Evolutionary conservation across 768 basidiomycete species (phyloP), one percentile per base, ranked within the genome.

Genomic region (Lentinula lateritia): DNA sequence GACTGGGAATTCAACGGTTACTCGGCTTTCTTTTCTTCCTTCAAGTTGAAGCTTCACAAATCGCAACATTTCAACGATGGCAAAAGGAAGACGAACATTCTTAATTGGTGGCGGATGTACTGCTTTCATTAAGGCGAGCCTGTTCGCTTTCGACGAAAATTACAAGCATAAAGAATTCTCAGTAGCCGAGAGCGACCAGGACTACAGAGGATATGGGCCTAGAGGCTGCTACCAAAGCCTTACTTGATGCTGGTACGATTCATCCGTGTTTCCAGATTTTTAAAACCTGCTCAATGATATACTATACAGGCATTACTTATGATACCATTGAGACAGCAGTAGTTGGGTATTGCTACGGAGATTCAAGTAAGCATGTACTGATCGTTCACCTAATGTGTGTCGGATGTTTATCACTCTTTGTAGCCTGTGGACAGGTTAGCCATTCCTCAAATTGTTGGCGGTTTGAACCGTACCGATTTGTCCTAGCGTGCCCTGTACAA

Each of bases 191-290:
- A 66, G 86, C 81, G 15, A 74, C 73, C 57, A 81, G 89, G 70
- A 77, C 81, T 5, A 89, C 89, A 0, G 88, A 91, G 63, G 89
- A 93, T 66, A 92, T 94, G 88, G 92, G 91, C 5, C 76, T 93
- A 46, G 93, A 94, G 71, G 93, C 93, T 1, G 83, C 89, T 0
- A 92, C 90, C 1, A 94, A 95, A 67, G 92, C 93, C 0, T 78
- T 94, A 23, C 82, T 94, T 15, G 93, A 95, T 66, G 92, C 92
- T 65, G 89, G 89, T 86, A 55, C 12, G 28, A n/a, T 56, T 18
- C 18, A 13, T 10, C 2, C 4, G 8, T 42, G 23, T 16, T n/a
- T n/a, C 65, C 42, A 38, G 9, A 48, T 28, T 48, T 0, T 1
- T 28, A 28, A 28, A 23, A 9, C 6, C 18, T 48, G 46, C 20